Percentiles rank a stretch among this genome's conserved stretches.
phyloP scores from a whole-genome alignment of 371 early-diverging fungal species.

The Umbelopsis sp. region DNA sequence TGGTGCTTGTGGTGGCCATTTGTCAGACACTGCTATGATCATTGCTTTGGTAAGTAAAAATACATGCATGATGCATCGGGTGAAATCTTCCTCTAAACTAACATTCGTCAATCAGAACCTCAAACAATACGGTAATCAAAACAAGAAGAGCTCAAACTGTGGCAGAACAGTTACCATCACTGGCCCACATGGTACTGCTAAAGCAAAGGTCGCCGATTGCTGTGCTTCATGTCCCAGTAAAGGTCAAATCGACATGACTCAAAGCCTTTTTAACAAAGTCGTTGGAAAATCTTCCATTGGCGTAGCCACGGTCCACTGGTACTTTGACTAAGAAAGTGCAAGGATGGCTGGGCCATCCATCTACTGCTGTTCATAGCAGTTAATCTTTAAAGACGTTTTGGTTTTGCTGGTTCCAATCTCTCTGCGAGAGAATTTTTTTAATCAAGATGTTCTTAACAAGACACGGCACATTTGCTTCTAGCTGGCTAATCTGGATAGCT shows the following conservation, averaged over 20 bases:
- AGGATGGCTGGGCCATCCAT: not conserved
- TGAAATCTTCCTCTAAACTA: not conserved
- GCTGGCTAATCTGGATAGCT: too few relatives aligned
- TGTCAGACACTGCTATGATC: conserved; percentile 22
- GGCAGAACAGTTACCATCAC: conserved; percentile 32
- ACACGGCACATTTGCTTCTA: too few relatives aligned
- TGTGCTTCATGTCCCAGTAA: conserved; percentile 25
- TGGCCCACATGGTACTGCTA: conserved; percentile 23
- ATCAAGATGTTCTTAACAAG: not conserved
- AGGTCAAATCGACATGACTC: conserved; percentile 33
- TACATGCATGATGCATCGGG: not conserved
- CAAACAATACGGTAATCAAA: conserved; percentile 33
- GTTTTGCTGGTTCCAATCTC: conserved; percentile 8
- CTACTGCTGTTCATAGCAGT: conserved; percentile 3
- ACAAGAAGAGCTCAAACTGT: conserved; percentile 31
- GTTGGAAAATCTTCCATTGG: conserved; percentile 30
- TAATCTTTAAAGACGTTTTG: not conserved
- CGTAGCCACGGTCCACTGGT: conserved; percentile 31
- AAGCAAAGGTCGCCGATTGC: conserved; percentile 31
- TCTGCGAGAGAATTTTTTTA: not conserved
- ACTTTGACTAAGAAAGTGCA: conserved; percentile 14
- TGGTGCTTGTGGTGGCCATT: conserved; percentile 37
- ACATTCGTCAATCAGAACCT: conserved; percentile 12
- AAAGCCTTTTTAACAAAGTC: conserved; percentile 29
- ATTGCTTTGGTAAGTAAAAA: conserved; percentile 26